These are phyloP conservation scores for Teratosphaeria viscida DNA, from an alignment of 2,329 filamentous ascomycete genomes.

Conservation along the genomic window DNA sequence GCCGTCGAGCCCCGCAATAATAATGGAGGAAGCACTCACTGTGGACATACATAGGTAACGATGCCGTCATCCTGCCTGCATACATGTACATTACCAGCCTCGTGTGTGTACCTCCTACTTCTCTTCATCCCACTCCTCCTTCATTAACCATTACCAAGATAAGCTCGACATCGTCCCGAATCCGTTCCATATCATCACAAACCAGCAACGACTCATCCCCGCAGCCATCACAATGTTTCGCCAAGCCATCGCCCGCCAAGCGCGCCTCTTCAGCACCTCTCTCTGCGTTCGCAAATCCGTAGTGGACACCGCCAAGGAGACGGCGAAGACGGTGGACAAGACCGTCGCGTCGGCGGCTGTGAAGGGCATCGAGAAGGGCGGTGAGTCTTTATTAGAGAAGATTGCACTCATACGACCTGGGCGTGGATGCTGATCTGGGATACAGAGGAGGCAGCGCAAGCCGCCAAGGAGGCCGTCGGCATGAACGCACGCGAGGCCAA, in stretches of 20 bases:
- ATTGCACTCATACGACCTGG: background rate
- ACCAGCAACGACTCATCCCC: background rate
- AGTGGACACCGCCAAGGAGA: constrained; percentile 47
- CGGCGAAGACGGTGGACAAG: constrained; percentile 47
- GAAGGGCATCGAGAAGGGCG: constrained; percentile 52
- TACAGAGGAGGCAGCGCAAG: constrained; percentile 42
- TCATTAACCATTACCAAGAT: background rate
- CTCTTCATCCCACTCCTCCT: background rate
- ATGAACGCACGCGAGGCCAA: constrained; percentile 27
- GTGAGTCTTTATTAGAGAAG: constrained; percentile 33
- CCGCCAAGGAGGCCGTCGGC: constrained; percentile 30
- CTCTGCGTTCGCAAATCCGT: constrained; percentile 39
- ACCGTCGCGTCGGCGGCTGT: constrained; percentile 46
- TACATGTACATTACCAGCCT: background rate
- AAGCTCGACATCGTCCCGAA: background rate
- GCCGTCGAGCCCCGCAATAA: too few species aligned
- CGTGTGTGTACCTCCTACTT: background rate
- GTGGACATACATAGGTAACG: too few species aligned
- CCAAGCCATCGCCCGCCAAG: constrained; percentile 33
- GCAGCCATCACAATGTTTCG: constrained; percentile 33
- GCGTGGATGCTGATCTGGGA: background rate
- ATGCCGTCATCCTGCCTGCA: too few species aligned
- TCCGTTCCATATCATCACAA: background rate
- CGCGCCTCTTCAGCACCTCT: constrained; percentile 46
- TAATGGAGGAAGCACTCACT: too few species aligned